These are phyloP conservation scores for Nicotiana tabacum DNA, from an alignment of 257 asterid species.

Conservation along the genomic window DNA sequence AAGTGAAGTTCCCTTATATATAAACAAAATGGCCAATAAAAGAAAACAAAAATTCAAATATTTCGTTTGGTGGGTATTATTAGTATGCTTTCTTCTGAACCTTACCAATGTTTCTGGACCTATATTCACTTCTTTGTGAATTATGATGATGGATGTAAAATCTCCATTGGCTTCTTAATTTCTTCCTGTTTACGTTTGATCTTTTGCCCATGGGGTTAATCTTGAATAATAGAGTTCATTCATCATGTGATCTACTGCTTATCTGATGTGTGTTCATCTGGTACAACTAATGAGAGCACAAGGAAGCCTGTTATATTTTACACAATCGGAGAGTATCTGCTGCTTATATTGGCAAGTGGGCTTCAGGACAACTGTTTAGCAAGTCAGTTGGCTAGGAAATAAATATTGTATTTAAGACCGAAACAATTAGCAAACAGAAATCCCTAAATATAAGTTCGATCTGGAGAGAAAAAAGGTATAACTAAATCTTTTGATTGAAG, in stretches of 20 bases:
- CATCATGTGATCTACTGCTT: background rate
- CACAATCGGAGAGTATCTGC: conserved; percentile 71
- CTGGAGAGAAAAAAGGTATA: too few species aligned
- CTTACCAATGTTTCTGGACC: background rate
- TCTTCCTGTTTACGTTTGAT: background rate
- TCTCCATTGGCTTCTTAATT: background rate
- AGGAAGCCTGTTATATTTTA: conserved; percentile 70
- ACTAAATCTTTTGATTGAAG: too few species aligned
- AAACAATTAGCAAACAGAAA: too few species aligned
- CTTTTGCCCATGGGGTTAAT: background rate
- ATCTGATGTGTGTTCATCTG: conserved; percentile 1
- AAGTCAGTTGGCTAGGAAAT: conserved; percentile 44
- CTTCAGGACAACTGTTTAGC: conserved; percentile 76
- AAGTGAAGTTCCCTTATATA: background rate
- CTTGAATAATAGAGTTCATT: background rate
- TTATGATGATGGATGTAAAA: background rate
- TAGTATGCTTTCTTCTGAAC: background rate
- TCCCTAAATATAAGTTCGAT: too few species aligned
- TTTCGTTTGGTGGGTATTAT: background rate
- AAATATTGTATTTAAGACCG: too few species aligned
- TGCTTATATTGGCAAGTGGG: conserved; percentile 52
- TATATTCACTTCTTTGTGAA: background rate
- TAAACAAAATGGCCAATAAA: background rate
- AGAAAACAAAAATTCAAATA: background rate
- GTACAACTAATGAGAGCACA: conserved; percentile 86